Evolutionary conservation across 2,329 filamentous ascomycete species (phyloP), one percentile per base, ranked within the genome.

Genomic region (Pestalotiopsis sp.): DNA sequence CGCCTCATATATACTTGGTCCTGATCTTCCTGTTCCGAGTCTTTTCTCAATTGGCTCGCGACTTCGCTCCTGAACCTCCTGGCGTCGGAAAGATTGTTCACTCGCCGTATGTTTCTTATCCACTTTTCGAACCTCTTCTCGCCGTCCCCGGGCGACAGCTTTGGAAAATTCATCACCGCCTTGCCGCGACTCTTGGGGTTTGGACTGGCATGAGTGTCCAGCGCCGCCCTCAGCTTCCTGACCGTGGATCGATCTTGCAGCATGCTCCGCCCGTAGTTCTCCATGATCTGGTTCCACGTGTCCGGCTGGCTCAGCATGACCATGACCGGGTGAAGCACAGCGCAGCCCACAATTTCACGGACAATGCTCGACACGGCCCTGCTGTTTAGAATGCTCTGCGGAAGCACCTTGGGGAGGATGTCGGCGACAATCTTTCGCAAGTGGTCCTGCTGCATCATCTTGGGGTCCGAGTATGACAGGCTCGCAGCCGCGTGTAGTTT

Each of bases 261-360:
- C 83, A 97, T 91, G 30, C 92, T 91, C 63, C 93, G 90, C 20
- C 94, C 92, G 79, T 91, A 94, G 67, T 91, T 94, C 79, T 98
- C 95, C 86, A 98, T 94, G 68, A 97, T 80, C 78, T 98, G 94
- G 75, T 99, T 98, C 95, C 95, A 99, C 9, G 92, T 97, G 81
- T 99, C 97, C 1, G 97, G 94, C 73, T 99, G 95, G 4, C 93
- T 89, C 20, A 99, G 83, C 70, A 94, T 83, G 73, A 91, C 89
- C 76, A 98, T 85, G 24, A 97, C 82, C 0, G 96, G 96, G 56
- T 89, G 90, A 48, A 99, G 83, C 52, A 99, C 91, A n/a, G 94
- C 93, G 78, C 96, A 98, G 24, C 94, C 86, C n/a, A 98, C 89
- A 69, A 99, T 91, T 81, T 99, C 97, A 73, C 92, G 90, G 68